Evolutionary conservation across 352 stramenopile genomes (phyloP), one percentile per base, ranked within the genome.

Genomic region (Globisporangium recalcitrans): DNA sequence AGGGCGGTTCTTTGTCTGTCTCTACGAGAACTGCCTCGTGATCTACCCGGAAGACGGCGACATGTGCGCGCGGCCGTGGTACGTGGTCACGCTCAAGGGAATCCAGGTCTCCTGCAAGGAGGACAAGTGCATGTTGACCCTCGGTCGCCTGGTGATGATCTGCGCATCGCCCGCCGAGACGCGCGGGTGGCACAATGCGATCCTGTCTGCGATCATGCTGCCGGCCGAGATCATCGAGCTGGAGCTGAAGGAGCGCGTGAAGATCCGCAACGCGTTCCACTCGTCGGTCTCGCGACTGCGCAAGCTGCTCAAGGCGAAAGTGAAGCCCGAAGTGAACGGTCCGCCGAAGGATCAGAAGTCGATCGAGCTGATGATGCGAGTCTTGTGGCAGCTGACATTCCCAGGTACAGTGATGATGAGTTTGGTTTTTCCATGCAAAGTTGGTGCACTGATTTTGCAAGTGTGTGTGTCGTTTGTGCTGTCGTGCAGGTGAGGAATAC

Each of bases 311-410:
- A 87, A 90, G 47, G 85, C 83, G 21, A 83, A 90, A 54, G 85
- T 95, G 40, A 89, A 85, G 42, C 83, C 84, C 1, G 85, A 95
- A 48, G 63, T 76, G 24, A 88, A 80, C 49, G 80, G 77, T 3
- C 79, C 82, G 16, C 80, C 85, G 7, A 82, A 80, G 48, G 83
- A 95, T 48, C 72, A 88, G 26, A 84, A 86, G 55, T 72, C 82
- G 11, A 78, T 95, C 53, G 83, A 92, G 21, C 63, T 93, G 32
- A 90, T 95, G 82, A 87, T 95, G 53, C 65, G 67, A 16, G 85
- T 75, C 40, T 68, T 95, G 3, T 95, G 85, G 85, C 60, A 74
- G 29, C 64, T 82, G 7, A 72, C 80, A 5, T 95, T 92, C 61
- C 68, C 80, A 5, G 63, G 70, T 56, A 55, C 8, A 36, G 24